Percentiles rank a stretch among this genome's conserved stretches.
Evolutionary conservation across 805 yeast genomes (phyloP).

Genomic region (Metschnikowia reukaufii): DNA sequence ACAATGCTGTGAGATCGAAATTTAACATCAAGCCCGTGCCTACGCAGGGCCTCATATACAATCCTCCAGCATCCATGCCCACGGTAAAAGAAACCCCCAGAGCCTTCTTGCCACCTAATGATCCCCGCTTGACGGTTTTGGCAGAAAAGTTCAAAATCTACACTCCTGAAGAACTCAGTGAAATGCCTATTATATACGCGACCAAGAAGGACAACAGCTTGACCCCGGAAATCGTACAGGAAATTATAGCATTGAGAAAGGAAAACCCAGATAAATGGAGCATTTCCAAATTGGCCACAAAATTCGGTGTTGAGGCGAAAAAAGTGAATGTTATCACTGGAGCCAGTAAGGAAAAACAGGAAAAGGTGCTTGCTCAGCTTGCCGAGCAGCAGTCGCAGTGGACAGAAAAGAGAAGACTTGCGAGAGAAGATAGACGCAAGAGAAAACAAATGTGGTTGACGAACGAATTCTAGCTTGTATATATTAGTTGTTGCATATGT

Average conservation of each 20-base stretch:
- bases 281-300: conserved; percentile 57
- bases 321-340: conserved; percentile 44
- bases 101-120: conserved; percentile 62
- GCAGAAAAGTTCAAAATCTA: conserved; percentile 28
- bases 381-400: conserved; percentile 46
- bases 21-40: conserved; percentile 60
- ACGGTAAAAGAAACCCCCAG: conserved; percentile 62
- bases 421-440: conserved; percentile 57
- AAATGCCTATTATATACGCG: conserved; percentile 44
- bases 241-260: conserved; percentile 56
- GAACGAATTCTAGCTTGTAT: conserved; percentile 41
- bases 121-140: conserved; percentile 51
- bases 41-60: conserved; percentile 58
- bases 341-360: conserved; percentile 37
- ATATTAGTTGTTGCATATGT: conserved; percentile 11
- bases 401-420: conserved; percentile 47
- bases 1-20: conserved; percentile 63
- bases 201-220: conserved; percentile 48
- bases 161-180: conserved; percentile 33
- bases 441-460: conserved; percentile 65
- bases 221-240: conserved; percentile 54
- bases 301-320: conserved; percentile 51
- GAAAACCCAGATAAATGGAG: conserved; percentile 65
- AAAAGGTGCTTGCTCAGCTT: conserved; percentile 49
- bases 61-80: conserved; percentile 60